phyloP scores from a whole-genome alignment of 1,284 basidiomycete species.

The Tranzscheliella williamsii region DNA sequence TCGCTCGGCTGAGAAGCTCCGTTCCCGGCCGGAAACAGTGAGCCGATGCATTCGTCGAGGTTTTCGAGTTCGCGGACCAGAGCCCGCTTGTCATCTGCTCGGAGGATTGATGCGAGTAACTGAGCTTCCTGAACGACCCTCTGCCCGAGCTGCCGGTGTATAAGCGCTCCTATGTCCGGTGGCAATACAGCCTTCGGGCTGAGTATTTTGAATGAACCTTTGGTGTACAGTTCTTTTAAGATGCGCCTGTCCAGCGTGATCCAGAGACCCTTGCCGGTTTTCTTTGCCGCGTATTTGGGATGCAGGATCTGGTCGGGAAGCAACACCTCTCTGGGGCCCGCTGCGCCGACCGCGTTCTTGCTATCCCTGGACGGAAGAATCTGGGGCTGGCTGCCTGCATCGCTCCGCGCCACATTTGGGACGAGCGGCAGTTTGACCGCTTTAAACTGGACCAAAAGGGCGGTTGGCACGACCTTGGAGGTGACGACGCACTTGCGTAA shows the following conservation, averaged over 20 bases:
- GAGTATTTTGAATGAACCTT: conserved; percentile 1
- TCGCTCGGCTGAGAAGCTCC: too few species aligned
- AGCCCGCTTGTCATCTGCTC: too few species aligned
- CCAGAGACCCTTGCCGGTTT: conserved; percentile 9
- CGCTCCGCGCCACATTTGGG: not conserved
- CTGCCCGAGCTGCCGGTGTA: conserved; percentile 13
- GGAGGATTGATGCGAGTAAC: not conserved
- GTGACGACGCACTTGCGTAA: conserved; percentile 32
- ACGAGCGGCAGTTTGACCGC: conserved; percentile 3
- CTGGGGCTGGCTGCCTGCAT: not conserved
- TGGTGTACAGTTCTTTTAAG: not conserved
- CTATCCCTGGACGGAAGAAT: not conserved
- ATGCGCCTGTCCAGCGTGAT: conserved; percentile 5
- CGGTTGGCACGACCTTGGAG: conserved; percentile 9
- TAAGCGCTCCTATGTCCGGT: conserved; percentile 1
- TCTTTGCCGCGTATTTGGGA: conserved; percentile 1
- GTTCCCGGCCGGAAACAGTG: too few species aligned
- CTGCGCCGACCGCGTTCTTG: not conserved
- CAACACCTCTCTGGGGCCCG: conserved; percentile 1
- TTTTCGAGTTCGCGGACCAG: too few species aligned
- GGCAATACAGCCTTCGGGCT: conserved; percentile 4
- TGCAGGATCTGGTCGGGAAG: conserved; percentile 16
- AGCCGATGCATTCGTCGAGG: too few species aligned
- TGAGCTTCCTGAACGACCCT: conserved; percentile 10
- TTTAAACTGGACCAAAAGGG: conserved; percentile 24